Percentiles rank a stretch among this genome's conserved stretches.
Conservation (phyloP, 192 early-diverging fungal species). For the Coemansia sp. region DNA sequence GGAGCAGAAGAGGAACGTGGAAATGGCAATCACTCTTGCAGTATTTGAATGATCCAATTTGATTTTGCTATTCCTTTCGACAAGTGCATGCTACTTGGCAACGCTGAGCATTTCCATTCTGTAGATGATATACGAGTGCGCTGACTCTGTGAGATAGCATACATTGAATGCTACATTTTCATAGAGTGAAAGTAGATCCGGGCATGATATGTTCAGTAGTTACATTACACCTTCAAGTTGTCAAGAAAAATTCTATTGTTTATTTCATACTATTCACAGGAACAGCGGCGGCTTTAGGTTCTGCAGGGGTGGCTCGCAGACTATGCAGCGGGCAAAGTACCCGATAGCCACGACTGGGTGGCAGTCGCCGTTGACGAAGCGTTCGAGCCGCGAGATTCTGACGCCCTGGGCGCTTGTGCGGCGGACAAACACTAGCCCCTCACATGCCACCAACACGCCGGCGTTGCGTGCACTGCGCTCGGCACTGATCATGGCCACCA, state of each 20-base stretch:
- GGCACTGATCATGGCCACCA: conserved; percentile 3
- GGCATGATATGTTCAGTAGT: too few relatives aligned
- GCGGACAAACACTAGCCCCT: conserved; percentile 6
- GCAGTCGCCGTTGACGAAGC: neutral
- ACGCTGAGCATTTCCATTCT: too few relatives aligned
- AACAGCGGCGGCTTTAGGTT: neutral
- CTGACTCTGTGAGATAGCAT: too few relatives aligned
- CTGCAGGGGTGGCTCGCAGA: neutral
- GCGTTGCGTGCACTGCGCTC: neutral
- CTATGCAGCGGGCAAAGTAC: neutral
- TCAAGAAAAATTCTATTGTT: neutral
- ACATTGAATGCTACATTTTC: too few relatives aligned
- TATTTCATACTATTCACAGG: neutral
- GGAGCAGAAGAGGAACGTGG: too few relatives aligned
- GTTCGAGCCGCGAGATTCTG: neutral
- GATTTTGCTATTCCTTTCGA: too few relatives aligned
- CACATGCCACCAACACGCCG: neutral
- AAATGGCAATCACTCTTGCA: too few relatives aligned
- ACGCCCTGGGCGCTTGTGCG: conserved; percentile 1
- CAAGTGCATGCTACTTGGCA: too few relatives aligned
- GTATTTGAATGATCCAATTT: too few relatives aligned
- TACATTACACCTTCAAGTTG: too few relatives aligned
- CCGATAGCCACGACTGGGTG: conserved; percentile 4
- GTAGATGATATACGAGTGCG: too few relatives aligned
- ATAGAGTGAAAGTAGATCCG: too few relatives aligned